These are phyloP conservation scores for Rhizopus delemar DNA, from an alignment of 371 early-diverging fungal genomes.

Conservation along the genomic window DNA sequence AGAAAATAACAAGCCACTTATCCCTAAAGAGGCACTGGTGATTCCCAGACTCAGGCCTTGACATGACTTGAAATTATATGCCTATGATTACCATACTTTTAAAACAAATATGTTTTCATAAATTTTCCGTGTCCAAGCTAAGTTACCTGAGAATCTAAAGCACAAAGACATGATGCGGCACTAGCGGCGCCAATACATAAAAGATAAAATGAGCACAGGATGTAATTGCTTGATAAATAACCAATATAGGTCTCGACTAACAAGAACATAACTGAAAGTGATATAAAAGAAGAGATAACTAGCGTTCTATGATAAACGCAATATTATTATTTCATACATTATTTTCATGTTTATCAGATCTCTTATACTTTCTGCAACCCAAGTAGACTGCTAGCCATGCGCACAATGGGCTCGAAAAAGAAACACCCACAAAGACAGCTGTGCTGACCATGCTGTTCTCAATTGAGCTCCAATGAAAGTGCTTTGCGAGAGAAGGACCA, in stretches of 20 bases:
- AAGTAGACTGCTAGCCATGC: slow-evolving; percentile 40
- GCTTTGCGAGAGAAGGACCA: slow-evolving; percentile 39
- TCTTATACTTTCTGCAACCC: slow-evolving; percentile 32
- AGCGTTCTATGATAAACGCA: slow-evolving; percentile 14
- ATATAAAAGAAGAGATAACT: slow-evolving; percentile 12
- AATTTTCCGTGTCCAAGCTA: neutral
- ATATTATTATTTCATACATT: neutral
- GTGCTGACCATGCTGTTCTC: slow-evolving; percentile 55
- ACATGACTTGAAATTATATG: slow-evolving; percentile 42
- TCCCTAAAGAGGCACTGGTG: slow-evolving; percentile 44
- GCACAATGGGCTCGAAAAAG: slow-evolving; percentile 51
- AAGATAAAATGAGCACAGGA: slow-evolving; percentile 43
- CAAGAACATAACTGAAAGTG: slow-evolving; percentile 32
- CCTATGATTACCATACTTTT: slow-evolving; percentile 8
- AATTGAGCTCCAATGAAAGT: slow-evolving; percentile 45
- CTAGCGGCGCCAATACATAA: slow-evolving; percentile 40
- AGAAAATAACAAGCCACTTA: slow-evolving; percentile 50
- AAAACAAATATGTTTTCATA: neutral
- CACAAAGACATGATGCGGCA: slow-evolving; percentile 46
- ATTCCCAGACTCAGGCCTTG: slow-evolving; percentile 52
- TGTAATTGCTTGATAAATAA: slow-evolving; percentile 29
- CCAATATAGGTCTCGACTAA: slow-evolving; percentile 47
- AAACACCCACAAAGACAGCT: slow-evolving; percentile 48
- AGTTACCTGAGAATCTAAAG: slow-evolving; percentile 47
- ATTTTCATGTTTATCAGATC: neutral